Percentiles rank a stretch among this genome's conserved stretches.
These are phyloP conservation scores for Scutellaria minor DNA, from an alignment of 257 asterid genomes.

Conservation along the genomic window DNA sequence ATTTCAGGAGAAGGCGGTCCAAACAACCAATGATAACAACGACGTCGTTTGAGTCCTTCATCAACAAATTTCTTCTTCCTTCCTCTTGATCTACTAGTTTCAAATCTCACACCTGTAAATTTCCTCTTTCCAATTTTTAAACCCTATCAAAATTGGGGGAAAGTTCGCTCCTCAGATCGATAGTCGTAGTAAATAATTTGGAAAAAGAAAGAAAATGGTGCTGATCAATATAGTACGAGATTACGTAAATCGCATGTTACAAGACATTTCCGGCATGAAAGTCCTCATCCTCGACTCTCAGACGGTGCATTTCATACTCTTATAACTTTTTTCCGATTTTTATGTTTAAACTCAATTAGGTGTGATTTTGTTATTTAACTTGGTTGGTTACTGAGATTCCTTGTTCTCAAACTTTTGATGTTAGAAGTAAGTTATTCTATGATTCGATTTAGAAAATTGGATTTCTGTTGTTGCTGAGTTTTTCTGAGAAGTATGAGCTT, in stretches of 20 bases:
- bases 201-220: constrained; percentile 56
- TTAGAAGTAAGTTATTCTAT: neutral
- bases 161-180: constrained; percentile 37
- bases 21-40: neutral
- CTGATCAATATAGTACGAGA: constrained; percentile 71
- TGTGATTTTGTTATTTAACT: neutral
- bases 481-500: constrained; percentile 17
- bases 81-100: constrained; percentile 22
- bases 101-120: constrained; percentile 18
- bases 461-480: constrained; percentile 2
- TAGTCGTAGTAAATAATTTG: constrained; percentile 10
- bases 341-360: neutral
- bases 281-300: constrained; percentile 90
- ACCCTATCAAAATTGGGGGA: constrained; percentile 34
- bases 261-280: constrained; percentile 97
- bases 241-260: constrained; percentile 85
- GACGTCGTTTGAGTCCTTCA: constrained; percentile 31
- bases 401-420: neutral
- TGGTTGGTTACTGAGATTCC: constrained; percentile 19
- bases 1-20: too few species aligned
- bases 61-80: constrained; percentile 1
- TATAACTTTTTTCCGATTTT: neutral
- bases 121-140: constrained; percentile 38
- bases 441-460: neutral
- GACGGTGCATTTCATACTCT: constrained; percentile 56